Evolutionary conservation across 2,329 filamentous ascomycete genomes (phyloP), one percentile per base, ranked within the genome.

Genomic region (Cladosporium velox): DNA sequence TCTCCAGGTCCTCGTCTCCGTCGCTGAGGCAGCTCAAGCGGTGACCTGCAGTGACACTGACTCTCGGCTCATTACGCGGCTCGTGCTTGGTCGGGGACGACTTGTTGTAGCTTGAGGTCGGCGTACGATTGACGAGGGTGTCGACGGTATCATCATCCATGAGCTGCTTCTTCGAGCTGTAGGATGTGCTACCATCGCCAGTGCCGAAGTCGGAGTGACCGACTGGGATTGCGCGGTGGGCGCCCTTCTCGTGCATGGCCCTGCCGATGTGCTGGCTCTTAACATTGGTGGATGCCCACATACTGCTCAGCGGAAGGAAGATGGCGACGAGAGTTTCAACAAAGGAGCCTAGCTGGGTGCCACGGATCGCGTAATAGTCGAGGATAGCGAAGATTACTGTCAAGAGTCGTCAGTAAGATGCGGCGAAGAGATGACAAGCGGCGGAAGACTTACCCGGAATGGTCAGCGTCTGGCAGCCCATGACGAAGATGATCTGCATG

Each of bases 401-500:
- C 14, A 41, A 35, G 7, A 64, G 21, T 49, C 54, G 67, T 72
- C 49, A 72, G 65, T 52, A 71, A 64, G n/a, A 49, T 34, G 26
- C 35, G 7, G 15, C 5, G 14, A 28, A 62, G 64, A 58, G 41
- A 28, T 49, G 55, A 55, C 62, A 26, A 47, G 41, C n/a, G 41
- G 7, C 54, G n/a, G 34, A 44, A 44, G 15, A 73, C 81, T 77
- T 79, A 88, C 88, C 84, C 73, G 88, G 88, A 68, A 90, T 80
- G 38, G 88, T 73, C 81, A 91, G 82, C 1, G 88, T 90, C 77
- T 90, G 88, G 68, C 85, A 87, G 58, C 87, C 86, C 84, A 90
- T 89, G 71, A 90, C 84, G 74, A 88, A 88, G 67, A 90, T 85
- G 65, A 88, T 84, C 70, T 88, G 86, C 82, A 90, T 87, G 1